Base-by-base conservation (phyloP, 2,329 filamentous ascomycete species). In the Nemania serpens region DNA sequence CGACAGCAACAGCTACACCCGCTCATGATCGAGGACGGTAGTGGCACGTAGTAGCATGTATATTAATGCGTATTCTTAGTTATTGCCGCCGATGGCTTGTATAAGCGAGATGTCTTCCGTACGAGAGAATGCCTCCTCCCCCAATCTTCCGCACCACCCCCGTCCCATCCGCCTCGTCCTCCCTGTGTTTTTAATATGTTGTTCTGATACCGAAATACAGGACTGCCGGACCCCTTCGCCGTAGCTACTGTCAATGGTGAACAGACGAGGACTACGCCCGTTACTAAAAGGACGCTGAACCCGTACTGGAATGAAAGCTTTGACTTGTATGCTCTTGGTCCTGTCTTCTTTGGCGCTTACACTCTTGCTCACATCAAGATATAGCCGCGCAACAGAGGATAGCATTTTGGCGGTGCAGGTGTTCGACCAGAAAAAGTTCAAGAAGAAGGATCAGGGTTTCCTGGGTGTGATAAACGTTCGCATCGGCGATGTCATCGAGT, bases 241-340 rank as follows among this genome's bases (percentile, higher is more conserved):
- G 95, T 99, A 67, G 94, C 93, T 70, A 99, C 95, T 60, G 88
- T 98, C 78, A 94, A 93, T 78, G 95, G 95, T 76, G 95, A 99
- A 79, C 95, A 99, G 81, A 99, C 95, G 60, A 92, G 93, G 78
- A 98, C 95, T n/a, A 99, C 95, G 11, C 89, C 89, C 39, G 95
- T 98, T 69, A 96, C 95, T 77, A 98, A 97, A 80, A 91, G 95
- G 79, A 98, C 95, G 11, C 81, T 99, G 77, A 98, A 97, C 77
- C 95, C 95, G n/a, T 99, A 99, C 77, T 99, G 95, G 95, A 99
- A 99, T 78, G 95, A 99, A 81, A 93, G 88, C 74, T 99, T 99
- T 81, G 95, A 99, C 78, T 90, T 99, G 95, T 98, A 87, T 72
- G 89, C 74, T 63, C 25, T 42, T n/a, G 12, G 20, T 45, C 1